phyloP scores from a whole-genome alignment of 306 rosid species.

The Rosa persica region DNA sequence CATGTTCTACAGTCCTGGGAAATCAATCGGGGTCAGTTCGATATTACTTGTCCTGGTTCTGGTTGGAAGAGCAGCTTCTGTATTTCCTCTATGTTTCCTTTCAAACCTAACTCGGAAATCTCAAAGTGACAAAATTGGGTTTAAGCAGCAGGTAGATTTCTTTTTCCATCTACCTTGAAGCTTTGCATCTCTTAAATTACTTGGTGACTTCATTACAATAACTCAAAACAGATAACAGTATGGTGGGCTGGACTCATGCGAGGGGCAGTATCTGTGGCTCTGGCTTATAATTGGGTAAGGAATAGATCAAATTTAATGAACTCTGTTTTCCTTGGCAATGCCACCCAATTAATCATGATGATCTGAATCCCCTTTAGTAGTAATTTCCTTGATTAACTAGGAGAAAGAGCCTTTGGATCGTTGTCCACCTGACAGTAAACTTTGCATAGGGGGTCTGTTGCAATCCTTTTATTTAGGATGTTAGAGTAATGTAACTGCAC shows the following conservation, averaged over 20 bases:
- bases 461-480: background rate
- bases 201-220: background rate
- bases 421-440: background rate
- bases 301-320: background rate
- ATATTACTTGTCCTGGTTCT: constrained; percentile 53
- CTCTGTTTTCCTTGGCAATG: background rate
- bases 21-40: constrained; percentile 39
- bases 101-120: constrained; percentile 49
- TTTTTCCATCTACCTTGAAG: constrained; percentile 5
- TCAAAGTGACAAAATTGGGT: constrained; percentile 39
- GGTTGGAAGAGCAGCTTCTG: constrained; percentile 68
- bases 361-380: background rate
- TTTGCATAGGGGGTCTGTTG: background rate
- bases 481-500: background rate
- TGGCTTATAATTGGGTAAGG: constrained; percentile 58
- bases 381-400: background rate
- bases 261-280: constrained; percentile 68
- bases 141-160: constrained; percentile 54
- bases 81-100: constrained; percentile 54
- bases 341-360: no score
- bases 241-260: constrained; percentile 79
- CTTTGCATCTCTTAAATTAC: background rate
- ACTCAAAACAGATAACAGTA: constrained; percentile 46
- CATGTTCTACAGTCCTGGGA: constrained; percentile 45
- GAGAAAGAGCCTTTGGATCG: background rate